A percentile compares a stretch with the other conserved stretches of the same genome.
Conservation (phyloP, 345 rosid genomes). For the Populus simonii region DNA sequence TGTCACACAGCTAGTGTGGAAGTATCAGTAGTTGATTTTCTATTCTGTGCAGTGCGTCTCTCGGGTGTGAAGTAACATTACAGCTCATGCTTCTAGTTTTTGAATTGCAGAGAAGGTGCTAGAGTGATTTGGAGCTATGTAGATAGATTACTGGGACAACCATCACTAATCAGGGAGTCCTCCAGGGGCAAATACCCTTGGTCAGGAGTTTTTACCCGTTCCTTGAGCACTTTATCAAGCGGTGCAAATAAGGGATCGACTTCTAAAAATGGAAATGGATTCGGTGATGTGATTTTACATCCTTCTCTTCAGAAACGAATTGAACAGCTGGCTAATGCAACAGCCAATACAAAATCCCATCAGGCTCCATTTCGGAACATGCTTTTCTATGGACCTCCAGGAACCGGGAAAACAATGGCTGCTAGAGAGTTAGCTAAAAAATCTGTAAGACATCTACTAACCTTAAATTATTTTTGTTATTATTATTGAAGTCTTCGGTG, state of each 20-base stretch:
- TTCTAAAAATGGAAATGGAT: slow-evolving; percentile 61
- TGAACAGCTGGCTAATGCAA: slow-evolving; percentile 76
- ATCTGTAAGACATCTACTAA: slow-evolving; percentile 59
- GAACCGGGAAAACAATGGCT: slow-evolving; percentile 99
- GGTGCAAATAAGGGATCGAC: slow-evolving; percentile 41
- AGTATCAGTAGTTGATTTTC: not conserved
- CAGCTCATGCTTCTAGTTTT: slow-evolving; percentile 11
- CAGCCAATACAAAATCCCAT: slow-evolving; percentile 95
- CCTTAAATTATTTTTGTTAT: not conserved
- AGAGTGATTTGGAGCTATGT: slow-evolving; percentile 96
- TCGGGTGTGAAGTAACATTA: not conserved
- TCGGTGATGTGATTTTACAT: slow-evolving; percentile 92
- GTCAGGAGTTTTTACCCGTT: slow-evolving; percentile 66
- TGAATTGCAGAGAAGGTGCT: slow-evolving; percentile 86
- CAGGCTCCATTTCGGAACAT: slow-evolving; percentile 92
- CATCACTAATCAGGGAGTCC: slow-evolving; percentile 94
- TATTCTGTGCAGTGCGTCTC: not conserved
- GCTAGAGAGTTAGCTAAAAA: slow-evolving; percentile 84
- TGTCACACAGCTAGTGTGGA: not conserved
- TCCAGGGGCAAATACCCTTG: slow-evolving; percentile 99
- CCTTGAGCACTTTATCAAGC: slow-evolving; percentile 40
- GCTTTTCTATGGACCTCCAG: slow-evolving; percentile 98
- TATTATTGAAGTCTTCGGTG: not conserved
- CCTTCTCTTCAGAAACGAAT: slow-evolving; percentile 86
- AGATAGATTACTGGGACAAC: slow-evolving; percentile 95